These are phyloP conservation scores for Aspergillus melleus DNA, from an alignment of 2,329 filamentous ascomycete genomes.

Conservation along the genomic window DNA sequence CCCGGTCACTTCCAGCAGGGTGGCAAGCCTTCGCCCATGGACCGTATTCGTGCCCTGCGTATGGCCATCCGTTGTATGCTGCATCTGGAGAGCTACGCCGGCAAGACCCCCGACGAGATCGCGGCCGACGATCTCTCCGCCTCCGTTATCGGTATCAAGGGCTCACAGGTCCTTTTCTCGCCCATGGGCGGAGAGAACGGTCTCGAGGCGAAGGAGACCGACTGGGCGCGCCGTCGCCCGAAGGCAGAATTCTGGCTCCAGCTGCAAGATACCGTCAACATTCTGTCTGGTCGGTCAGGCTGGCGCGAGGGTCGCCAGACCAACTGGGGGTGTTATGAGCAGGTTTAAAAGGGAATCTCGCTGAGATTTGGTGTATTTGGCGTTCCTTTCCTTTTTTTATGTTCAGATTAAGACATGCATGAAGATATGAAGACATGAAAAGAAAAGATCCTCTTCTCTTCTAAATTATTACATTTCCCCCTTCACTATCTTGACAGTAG, in stretches of 20 bases:
- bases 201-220: constrained; percentile 81
- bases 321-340: constrained; percentile 30
- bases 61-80: constrained; percentile 93
- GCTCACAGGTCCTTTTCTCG: constrained; percentile 84
- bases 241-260: constrained; percentile 81
- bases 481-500: too few relatives aligned
- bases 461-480: background rate
- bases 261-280: constrained; percentile 79
- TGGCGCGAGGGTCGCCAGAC: constrained; percentile 25
- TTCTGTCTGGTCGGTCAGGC: constrained; percentile 70
- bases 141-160: constrained; percentile 87
- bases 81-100: constrained; percentile 78
- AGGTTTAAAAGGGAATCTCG: background rate
- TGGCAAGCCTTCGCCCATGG: constrained; percentile 91
- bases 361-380: background rate
- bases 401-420: background rate
- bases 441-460: background rate
- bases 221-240: constrained; percentile 88
- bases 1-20: constrained; percentile 95
- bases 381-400: background rate
- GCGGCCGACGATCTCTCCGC: constrained; percentile 71
- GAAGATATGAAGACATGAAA: background rate
- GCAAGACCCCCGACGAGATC: constrained; percentile 66
- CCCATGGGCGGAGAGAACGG: constrained; percentile 64
- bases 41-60: constrained; percentile 85